These are phyloP conservation scores for Eragrostis curvula DNA, from an alignment of 176 grass and related monocot species.

Conservation along the genomic window DNA sequence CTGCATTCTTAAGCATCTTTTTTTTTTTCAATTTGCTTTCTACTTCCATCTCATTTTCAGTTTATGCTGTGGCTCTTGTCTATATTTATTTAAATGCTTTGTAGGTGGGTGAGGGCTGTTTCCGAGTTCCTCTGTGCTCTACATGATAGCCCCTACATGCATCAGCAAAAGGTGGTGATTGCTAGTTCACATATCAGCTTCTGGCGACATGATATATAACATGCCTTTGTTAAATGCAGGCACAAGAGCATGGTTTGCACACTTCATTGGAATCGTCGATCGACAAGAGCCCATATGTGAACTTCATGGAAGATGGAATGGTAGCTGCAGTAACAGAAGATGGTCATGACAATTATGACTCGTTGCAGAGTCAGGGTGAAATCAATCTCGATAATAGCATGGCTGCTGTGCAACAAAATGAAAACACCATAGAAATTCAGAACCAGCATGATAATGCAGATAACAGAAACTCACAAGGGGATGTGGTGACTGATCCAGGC, in stretches of 20 bases:
- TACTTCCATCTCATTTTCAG: not conserved
- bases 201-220: conserved; percentile 44
- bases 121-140: conserved; percentile 74
- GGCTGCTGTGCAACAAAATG: conserved; percentile 15
- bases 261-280: conserved; percentile 68
- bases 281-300: conserved; percentile 84
- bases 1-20: not conserved
- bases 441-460: conserved; percentile 6
- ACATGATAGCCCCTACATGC: conserved; percentile 75
- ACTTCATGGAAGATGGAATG: conserved; percentile 85
- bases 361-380: conserved; percentile 26
- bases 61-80: not conserved
- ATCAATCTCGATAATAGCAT: not conserved
- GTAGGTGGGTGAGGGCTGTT: conserved; percentile 83
- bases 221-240: conserved; percentile 47
- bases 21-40: conserved; percentile 1
- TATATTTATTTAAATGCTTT: conserved; percentile 32
- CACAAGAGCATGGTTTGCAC: conserved; percentile 46
- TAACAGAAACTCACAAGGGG: conserved; percentile 29
- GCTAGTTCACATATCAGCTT: conserved; percentile 23
- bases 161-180: conserved; percentile 67
- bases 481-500: not conserved
- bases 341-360: conserved; percentile 28
- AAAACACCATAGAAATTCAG: conserved; percentile 21
- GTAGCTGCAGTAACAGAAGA: conserved; percentile 67